These are phyloP conservation scores for Zygosaccharomyces siamensis DNA, from an alignment of 805 yeast genomes.

Conservation along the genomic window DNA sequence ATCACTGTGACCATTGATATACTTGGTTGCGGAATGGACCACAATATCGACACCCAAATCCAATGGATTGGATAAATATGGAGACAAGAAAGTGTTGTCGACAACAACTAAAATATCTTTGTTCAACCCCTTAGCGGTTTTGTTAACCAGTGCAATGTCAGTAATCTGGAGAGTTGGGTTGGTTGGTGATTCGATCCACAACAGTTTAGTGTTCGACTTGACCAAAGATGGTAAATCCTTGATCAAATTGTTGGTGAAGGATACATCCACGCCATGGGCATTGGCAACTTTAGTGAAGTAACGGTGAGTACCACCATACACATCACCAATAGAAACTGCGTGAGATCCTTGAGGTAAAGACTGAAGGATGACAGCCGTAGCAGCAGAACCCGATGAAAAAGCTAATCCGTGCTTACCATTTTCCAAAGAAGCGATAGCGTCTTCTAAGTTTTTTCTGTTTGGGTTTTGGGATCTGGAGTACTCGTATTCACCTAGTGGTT, in stretches of 20 bases:
- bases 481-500: conserved; percentile 74
- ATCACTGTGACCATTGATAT: conserved; percentile 89
- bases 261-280: conserved; percentile 67
- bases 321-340: conserved; percentile 76
- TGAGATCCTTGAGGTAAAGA: conserved; percentile 67
- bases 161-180: conserved; percentile 82
- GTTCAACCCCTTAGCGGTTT: conserved; percentile 48
- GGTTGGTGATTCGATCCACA: conserved; percentile 87
- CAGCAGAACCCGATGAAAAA: conserved; percentile 80
- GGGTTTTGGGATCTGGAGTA: conserved; percentile 85
- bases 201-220: conserved; percentile 61
- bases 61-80: conserved; percentile 82
- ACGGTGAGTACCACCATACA: conserved; percentile 88
- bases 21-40: conserved; percentile 84
- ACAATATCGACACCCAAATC: conserved; percentile 81
- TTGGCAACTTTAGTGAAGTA: conserved; percentile 82
- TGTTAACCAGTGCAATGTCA: conserved; percentile 60
- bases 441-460: conserved; percentile 76
- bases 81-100: conserved; percentile 85
- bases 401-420: conserved; percentile 72
- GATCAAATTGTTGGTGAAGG: conserved; percentile 62
- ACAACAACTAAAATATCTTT: conserved; percentile 61
- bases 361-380: conserved; percentile 73
- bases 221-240: conserved; percentile 53
- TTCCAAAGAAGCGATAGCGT: conserved; percentile 74